Evolutionary conservation across 2,329 filamentous ascomycete genomes (phyloP), one percentile per base, ranked within the genome.

Genomic region (Chaetomium globosum): DNA sequence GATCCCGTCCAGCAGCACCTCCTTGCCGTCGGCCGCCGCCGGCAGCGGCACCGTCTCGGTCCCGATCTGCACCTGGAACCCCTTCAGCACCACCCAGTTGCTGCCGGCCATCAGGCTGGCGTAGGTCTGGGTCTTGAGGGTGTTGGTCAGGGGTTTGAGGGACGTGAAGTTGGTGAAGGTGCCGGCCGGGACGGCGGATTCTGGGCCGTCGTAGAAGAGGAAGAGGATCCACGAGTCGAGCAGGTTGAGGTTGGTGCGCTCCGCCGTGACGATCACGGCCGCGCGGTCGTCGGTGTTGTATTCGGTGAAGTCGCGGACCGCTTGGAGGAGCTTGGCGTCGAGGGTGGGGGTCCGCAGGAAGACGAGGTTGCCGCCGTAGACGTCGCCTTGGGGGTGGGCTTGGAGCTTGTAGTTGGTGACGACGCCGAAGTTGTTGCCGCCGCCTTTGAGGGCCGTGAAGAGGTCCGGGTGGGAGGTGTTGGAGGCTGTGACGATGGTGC

Each of bases 231-330:
- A 87, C 23, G 83, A 77, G 66, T 87, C 79, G 55, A 85, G 69
- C 0, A 81, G 65, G 12, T 78, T 77, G 2, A 78, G 72, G 3
- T 76, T 68, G 0, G 79, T 79, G 19, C 81, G 77, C 70, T 85
- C 80, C 2, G 80, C 79, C 0, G 85, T 88, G 55, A 84, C 74
- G 67, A 88, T 88, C 54, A 89, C 81, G 13, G 80, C 85, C 0
- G 85, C 86, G 72, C 86, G 87, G 65, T 82, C 78, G 69, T 89
- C 86, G 0, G 79, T 76, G 71, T 86, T 85, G 73, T 87, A 78
- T 69, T 82, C 79, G 6, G 84, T 85, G 69, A 87, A 87, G 73
- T 86, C 81, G 26, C 81, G 79, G 16, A 73, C 72, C 2, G 71
- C 71, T 3, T 61, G 54, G 21, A 87, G 70, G 16, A 73, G 69